Base-by-base conservation (phyloP, 768 basidiomycete species). In the Russula compacta region DNA sequence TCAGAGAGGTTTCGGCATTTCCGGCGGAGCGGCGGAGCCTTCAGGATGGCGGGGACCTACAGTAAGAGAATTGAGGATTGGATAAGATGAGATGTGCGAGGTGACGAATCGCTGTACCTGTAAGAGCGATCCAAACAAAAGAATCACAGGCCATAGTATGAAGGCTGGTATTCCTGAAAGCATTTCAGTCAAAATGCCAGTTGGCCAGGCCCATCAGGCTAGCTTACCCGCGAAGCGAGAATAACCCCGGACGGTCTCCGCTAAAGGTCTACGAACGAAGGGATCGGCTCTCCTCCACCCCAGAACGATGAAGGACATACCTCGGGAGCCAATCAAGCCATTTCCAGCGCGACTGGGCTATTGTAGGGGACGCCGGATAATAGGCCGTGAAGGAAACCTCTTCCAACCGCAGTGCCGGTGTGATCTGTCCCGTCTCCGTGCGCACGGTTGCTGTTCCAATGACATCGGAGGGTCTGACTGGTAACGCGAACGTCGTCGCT, bases 371-470 rank as follows among this genome's bases (percentile, higher is more conserved):
- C 38, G 52, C 51, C 2, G 57, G 60, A 44, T 61, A 66, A 48
- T 66, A 64, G 5, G 47, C 61, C 15, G 49, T 61, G 36, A 66
- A 66, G 9, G 43, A 60, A 19, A 61, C 60, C 17, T 60, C 59
- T 39, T 64, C 63, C 10, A 61, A 50, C 8, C 48, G 51, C 33
- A 61, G 35, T 24, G 57, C 63, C 12, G 59, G 59, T 11, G 17
- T 49, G 15, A 21, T 38, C 17, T 44, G 33, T 3, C 49, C 44
- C 6, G 55, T 33, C 36, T 53, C 56, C 2, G 51, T 48, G 6
- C 39, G 59, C 35, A 61, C 15, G 10, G 17, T 8, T 19, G 60
- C 51, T 10, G 53, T 52, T 5, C 63, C 63, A 17, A 61, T 43
- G 11, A 43, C 51, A 9, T 21, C n/a, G 10, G 59, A 19, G 1